Conservation (phyloP, 2,329 filamentous ascomycete genomes). For the Tetracladium maxilliforme region DNA sequence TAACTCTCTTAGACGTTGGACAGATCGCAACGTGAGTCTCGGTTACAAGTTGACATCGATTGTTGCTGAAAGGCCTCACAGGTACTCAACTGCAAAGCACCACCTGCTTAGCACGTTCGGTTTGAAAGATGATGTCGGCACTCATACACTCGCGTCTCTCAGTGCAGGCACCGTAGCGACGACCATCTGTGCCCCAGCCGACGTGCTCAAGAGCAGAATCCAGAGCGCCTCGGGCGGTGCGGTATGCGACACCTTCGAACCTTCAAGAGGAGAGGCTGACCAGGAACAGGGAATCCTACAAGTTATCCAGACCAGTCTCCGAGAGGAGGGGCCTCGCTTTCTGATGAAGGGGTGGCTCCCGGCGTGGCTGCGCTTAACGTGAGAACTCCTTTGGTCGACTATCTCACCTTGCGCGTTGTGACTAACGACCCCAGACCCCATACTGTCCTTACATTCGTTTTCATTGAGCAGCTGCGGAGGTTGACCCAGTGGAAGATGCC, state of each 20-base stretch:
- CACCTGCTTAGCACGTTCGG: no score
- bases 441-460: constrained; percentile 28
- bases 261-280: not conserved
- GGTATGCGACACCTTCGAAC: constrained; percentile 4
- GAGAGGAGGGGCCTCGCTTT: constrained; percentile 23
- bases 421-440: constrained; percentile 19
- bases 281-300: constrained; percentile 15
- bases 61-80: no score
- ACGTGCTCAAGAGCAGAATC: constrained; percentile 27
- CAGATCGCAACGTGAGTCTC: no score
- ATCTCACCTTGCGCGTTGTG: constrained; percentile 1
- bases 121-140: constrained; percentile 21
- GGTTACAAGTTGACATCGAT: no score
- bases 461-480: constrained; percentile 27
- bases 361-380: constrained; percentile 27
- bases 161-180: constrained; percentile 28
- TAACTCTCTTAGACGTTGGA: no score
- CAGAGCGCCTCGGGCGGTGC: constrained; percentile 15
- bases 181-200: constrained; percentile 26
- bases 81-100: no score
- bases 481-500: no score
- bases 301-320: constrained; percentile 17
- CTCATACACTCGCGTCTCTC: constrained; percentile 23
- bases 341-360: constrained; percentile 31
- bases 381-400: constrained; percentile 5